phyloP scores from a whole-genome alignment of 139 green algal genomes.

The Chlorella vulgaris region DNA sequence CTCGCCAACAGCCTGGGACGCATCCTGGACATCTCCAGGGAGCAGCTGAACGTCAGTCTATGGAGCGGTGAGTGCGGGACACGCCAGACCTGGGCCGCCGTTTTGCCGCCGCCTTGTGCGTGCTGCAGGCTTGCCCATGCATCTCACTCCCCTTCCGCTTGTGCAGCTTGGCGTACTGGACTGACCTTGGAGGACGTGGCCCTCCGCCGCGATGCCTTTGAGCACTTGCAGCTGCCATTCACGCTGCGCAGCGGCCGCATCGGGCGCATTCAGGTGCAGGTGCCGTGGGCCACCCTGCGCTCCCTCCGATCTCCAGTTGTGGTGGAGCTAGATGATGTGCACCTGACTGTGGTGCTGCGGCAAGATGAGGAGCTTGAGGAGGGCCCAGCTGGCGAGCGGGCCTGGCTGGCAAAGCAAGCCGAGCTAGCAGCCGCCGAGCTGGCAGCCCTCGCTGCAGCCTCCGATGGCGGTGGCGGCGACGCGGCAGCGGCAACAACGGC shows the following conservation, averaged over 20 bases:
- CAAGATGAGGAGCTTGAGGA: constrained; percentile 41
- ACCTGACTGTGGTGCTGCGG: constrained; percentile 26
- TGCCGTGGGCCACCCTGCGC: constrained; percentile 50
- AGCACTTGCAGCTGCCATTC: constrained; percentile 60
- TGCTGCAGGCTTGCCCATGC: background rate
- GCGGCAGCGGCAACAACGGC: constrained; percentile 27
- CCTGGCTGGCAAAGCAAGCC: constrained; percentile 74
- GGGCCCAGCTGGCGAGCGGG: constrained; percentile 35
- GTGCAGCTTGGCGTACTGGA: constrained; percentile 60
- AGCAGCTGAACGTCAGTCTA: constrained; percentile 59
- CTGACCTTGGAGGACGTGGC: constrained; percentile 56
- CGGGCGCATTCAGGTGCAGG: constrained; percentile 48
- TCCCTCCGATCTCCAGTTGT: constrained; percentile 47
- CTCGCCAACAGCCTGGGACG: constrained; percentile 58
- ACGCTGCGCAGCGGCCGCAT: constrained; percentile 44
- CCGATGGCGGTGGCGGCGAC: constrained; percentile 6
- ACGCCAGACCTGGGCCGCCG: background rate
- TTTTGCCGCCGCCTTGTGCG: background rate
- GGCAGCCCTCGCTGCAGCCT: constrained; percentile 1
- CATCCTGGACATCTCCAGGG: constrained; percentile 60
- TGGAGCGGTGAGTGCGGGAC: constrained; percentile 46
- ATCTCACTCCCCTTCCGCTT: background rate
- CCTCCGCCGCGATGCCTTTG: constrained; percentile 58
- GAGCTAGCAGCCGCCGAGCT: constrained; percentile 78
- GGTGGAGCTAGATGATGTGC: constrained; percentile 47